Percentiles rank a stretch among this genome's conserved stretches.
Conservation (phyloP, 306 rosid genomes). For the Dryas drummondii region DNA sequence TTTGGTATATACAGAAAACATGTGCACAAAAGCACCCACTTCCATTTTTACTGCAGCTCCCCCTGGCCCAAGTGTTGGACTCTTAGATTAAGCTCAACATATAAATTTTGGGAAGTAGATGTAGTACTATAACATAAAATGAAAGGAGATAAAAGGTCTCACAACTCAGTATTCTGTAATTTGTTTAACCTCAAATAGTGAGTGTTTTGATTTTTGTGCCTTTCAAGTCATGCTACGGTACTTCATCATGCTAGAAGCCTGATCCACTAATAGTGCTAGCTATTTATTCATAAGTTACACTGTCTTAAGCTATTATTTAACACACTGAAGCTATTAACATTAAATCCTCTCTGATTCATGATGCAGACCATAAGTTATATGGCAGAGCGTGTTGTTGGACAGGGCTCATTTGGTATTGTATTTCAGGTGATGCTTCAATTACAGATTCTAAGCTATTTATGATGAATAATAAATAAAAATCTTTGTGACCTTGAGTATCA, state of each 20-base stretch:
- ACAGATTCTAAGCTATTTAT: slow-evolving; percentile 10
- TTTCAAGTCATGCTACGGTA: background rate
- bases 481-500: background rate
- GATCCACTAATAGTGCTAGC: background rate
- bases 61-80: background rate
- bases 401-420: slow-evolving; percentile 71
- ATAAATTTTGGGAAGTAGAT: background rate
- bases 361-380: slow-evolving; percentile 66
- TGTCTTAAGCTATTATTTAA: background rate
- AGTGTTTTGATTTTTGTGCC: background rate
- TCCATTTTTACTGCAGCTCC: background rate
- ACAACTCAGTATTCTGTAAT: background rate
- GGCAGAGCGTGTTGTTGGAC: slow-evolving; percentile 78
- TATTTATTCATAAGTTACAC: background rate
- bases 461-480: background rate
- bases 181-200: background rate
- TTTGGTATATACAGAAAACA: background rate
- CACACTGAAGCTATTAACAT: background rate
- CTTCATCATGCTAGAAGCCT: background rate
- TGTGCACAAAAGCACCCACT: background rate
- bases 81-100: background rate
- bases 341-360: slow-evolving; percentile 8
- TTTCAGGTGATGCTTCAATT: slow-evolving; percentile 49
- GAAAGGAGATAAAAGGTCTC: background rate
- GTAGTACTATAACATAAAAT: background rate